Base-by-base conservation (phyloP, 129 eudicot species). In the Centaurea solstitialis region DNA sequence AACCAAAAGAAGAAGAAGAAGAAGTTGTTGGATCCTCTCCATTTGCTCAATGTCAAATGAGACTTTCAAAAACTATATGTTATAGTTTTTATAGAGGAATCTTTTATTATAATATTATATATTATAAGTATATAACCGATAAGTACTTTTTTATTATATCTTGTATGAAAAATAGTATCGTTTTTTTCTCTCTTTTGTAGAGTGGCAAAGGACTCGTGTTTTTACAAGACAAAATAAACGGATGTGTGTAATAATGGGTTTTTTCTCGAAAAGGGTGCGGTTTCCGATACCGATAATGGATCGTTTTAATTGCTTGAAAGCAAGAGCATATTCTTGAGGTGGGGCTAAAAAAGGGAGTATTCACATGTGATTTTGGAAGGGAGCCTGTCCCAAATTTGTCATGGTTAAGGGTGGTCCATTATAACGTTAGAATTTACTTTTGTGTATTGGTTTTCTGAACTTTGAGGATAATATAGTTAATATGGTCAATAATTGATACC, bases 331-430 rank as follows among this genome's bases (percentile, higher is more conserved):
- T 64, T 64, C 65, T 64, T 64, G 68, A 64, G 9, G 82, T 72
- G 82, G 86, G 86, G 74, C 37, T 83, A 43, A 70, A 70, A 72
- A 77, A 18, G 68, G 35, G 74, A 9, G 30, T 10, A 72, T 77
- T 77, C 82, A 83, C 86, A 73, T 57, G 72, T 30, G 76, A 79
- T 12, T 75, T 83, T 83, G 86, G 86, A 83, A 77, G 73, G 82
- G 71, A 83, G 82, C 86, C 79, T 77, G 81, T 40, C 41, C 77
- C 20, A 6, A 82, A 10, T 67, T 35, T 45, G 85, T 83, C 81
- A 83, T 39, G 79, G 83, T 35, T 79, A 70, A 35, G 67, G 10
- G 86, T 64, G 86, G 86, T 77, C 79, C 80, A 77, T 72, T 71
- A 69, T 26, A 66, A 43, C 78, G 38, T 70, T 21, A 21, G 61